Evolutionary conservation across 1,284 basidiomycete species (phyloP).

Genomic region (Ustilago hordei): DNA sequence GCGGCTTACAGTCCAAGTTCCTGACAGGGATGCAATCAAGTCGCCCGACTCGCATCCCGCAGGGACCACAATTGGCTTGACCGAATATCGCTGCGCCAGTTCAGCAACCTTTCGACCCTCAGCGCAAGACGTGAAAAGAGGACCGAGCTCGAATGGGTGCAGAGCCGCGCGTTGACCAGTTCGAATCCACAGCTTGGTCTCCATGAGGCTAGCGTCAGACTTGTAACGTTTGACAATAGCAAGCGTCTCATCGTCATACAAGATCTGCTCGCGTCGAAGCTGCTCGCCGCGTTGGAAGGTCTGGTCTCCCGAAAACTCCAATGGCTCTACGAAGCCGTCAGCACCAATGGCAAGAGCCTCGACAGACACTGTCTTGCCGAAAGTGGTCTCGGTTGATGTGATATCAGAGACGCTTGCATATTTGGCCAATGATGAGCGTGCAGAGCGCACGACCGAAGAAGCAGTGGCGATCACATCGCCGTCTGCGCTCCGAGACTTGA

Average conservation of each 20-base stretch:
- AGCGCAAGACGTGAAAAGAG: constrained; percentile 38
- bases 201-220: constrained; percentile 20
- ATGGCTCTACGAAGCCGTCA: constrained; percentile 40
- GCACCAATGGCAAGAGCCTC: constrained; percentile 42
- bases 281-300: constrained; percentile 47
- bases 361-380: constrained; percentile 33
- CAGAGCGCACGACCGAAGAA: constrained; percentile 16
- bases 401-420: background rate
- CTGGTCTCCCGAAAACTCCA: constrained; percentile 43
- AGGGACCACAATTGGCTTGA: constrained; percentile 33
- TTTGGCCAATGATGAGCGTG: constrained; percentile 12
- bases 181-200: constrained; percentile 42
- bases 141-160: constrained; percentile 42
- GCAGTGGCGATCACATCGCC: constrained; percentile 23
- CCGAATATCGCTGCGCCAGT: constrained; percentile 51
- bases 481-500: background rate
- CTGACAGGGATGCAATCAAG: constrained; percentile 41
- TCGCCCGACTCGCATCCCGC: constrained; percentile 51
- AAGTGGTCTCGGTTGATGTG: background rate
- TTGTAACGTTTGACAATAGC: constrained; percentile 47
- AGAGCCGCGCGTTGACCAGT: constrained; percentile 35
- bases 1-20: constrained; percentile 36
- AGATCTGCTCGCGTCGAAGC: constrained; percentile 41
- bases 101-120: constrained; percentile 55
- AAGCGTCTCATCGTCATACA: constrained; percentile 55